Evolutionary conservation across 495 filamentous ascomycete species (phyloP).

Genomic region (Penicillium bovifimosum): DNA sequence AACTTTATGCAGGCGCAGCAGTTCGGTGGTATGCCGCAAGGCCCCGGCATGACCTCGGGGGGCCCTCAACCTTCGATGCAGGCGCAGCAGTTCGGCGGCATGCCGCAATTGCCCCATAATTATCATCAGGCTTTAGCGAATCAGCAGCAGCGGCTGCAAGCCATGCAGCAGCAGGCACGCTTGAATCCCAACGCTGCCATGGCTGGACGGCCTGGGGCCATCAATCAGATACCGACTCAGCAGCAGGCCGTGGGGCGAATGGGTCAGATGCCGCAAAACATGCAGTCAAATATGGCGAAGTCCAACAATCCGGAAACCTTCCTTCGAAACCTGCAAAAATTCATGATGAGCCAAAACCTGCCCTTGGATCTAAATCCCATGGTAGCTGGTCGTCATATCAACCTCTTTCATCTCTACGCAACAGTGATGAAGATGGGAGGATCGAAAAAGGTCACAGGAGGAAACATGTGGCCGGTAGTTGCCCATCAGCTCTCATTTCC

Average conservation of each 20-base stretch:
- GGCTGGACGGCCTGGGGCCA: conserved; percentile 36
- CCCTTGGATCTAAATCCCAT: conserved; percentile 65
- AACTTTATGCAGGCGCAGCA: conserved; percentile 48
- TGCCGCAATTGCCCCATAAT: conserved; percentile 41
- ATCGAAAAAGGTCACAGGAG: conserved; percentile 62
- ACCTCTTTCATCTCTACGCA: conserved; percentile 69
- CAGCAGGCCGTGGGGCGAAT: conserved; percentile 48
- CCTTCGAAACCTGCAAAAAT: conserved; percentile 62
- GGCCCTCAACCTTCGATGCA: conserved; percentile 43
- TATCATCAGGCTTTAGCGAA: conserved; percentile 47
- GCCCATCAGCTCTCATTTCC: conserved; percentile 62
- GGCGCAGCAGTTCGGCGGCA: conserved; percentile 35
- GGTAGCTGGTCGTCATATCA: conserved; percentile 64
- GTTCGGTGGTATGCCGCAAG: conserved; percentile 33
- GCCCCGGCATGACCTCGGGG: conserved; percentile 28
- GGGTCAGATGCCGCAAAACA: conserved; percentile 58
- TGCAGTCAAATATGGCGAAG: conserved; percentile 63
- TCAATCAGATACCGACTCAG: conserved; percentile 42
- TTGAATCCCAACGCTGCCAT: conserved; percentile 54
- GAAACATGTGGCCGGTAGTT: conserved; percentile 66
- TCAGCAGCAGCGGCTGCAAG: conserved; percentile 47
- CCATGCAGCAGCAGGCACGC: conserved; percentile 54
- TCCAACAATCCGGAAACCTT: conserved; percentile 62
- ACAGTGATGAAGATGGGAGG: conserved; percentile 72
- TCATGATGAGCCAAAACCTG: conserved; percentile 64